A percentile compares a stretch with the other conserved stretches of the same genome.
Conservation (phyloP, 768 basidiomycete genomes). For the Leccinum arenicola region DNA sequence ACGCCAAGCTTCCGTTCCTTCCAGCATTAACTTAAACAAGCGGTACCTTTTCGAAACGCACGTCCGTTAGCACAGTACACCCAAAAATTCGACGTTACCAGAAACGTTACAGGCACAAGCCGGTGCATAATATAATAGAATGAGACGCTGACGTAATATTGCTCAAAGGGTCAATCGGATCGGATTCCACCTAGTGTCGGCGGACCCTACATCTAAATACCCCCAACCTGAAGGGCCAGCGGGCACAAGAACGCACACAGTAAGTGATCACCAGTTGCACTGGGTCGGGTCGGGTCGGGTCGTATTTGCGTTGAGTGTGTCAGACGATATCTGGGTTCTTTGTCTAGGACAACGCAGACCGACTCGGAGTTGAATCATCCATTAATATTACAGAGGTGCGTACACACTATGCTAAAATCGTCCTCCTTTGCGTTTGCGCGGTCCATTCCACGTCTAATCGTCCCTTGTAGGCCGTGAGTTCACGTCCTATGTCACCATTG, state of each 20-base stretch:
- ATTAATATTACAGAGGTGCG: constrained; percentile 7
- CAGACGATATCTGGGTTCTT: constrained; percentile 24
- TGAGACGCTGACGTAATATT: no score
- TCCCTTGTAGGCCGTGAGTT: constrained; percentile 16
- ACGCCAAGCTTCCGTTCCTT: no score
- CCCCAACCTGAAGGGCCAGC: background rate
- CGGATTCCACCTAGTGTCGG: no score
- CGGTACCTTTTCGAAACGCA: no score
- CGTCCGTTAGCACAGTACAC: no score
- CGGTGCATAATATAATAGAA: no score
- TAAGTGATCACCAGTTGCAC: constrained; percentile 1
- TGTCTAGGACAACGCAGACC: constrained; percentile 15
- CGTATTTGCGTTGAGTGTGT: background rate
- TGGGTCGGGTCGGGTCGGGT: background rate
- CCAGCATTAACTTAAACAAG: no score
- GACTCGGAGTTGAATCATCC: no score
- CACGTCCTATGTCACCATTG: background rate
- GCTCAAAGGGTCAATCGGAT: no score
- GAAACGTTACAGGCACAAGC: no score
- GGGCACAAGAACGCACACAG: constrained; percentile 12
- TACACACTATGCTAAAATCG: no score
- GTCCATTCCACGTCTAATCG: background rate
- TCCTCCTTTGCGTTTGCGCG: background rate
- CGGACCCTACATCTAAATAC: background rate
- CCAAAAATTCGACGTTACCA: no score